phyloP scores from a whole-genome alignment of 495 filamentous ascomycete species.

The Physcia stellaris region DNA sequence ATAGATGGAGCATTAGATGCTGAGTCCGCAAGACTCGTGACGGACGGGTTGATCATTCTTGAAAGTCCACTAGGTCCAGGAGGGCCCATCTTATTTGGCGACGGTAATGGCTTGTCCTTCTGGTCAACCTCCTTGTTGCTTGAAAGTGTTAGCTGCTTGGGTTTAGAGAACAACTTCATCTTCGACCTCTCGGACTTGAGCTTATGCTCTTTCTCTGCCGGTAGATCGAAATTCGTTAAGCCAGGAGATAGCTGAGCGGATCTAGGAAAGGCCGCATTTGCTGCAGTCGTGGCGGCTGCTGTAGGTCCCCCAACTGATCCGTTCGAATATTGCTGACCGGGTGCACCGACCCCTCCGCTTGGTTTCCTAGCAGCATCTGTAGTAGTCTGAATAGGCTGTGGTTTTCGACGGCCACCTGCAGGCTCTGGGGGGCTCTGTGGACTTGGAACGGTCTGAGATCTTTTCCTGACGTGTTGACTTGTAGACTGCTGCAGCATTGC shows the following conservation, averaged over 20 bases:
- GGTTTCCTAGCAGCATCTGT: slow-evolving; percentile 31
- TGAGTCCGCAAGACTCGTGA: slow-evolving; percentile 57
- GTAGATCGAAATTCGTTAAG: slow-evolving; percentile 21
- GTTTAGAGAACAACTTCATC: slow-evolving; percentile 84
- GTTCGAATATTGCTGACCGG: slow-evolving; percentile 46
- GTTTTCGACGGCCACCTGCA: slow-evolving; percentile 33
- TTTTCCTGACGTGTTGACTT: slow-evolving; percentile 46
- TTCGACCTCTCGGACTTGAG: slow-evolving; percentile 67
- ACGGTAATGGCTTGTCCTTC: slow-evolving; percentile 60
- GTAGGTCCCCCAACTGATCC: slow-evolving; percentile 51
- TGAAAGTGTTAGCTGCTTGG: slow-evolving; percentile 66
- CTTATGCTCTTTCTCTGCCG: slow-evolving; percentile 46
- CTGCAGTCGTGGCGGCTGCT: slow-evolving; percentile 64
- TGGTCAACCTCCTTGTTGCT: slow-evolving; percentile 47
- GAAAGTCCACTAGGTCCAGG: slow-evolving; percentile 40
- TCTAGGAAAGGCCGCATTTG: slow-evolving; percentile 74
- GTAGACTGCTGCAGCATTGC: slow-evolving; percentile 62
- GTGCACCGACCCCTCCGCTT: slow-evolving; percentile 18
- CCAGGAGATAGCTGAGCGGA: slow-evolving; percentile 38
- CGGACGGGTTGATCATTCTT: slow-evolving; percentile 60
- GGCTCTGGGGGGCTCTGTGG: slow-evolving; percentile 28
- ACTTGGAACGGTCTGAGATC: slow-evolving; percentile 53
- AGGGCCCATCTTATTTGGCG: slow-evolving; percentile 64
- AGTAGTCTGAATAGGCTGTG: slow-evolving; percentile 42
- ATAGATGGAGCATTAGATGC: slow-evolving; percentile 53